These are phyloP conservation scores for Cladosporium sp. DNA, from an alignment of 2,329 filamentous ascomycete genomes.

Conservation along the genomic window DNA sequence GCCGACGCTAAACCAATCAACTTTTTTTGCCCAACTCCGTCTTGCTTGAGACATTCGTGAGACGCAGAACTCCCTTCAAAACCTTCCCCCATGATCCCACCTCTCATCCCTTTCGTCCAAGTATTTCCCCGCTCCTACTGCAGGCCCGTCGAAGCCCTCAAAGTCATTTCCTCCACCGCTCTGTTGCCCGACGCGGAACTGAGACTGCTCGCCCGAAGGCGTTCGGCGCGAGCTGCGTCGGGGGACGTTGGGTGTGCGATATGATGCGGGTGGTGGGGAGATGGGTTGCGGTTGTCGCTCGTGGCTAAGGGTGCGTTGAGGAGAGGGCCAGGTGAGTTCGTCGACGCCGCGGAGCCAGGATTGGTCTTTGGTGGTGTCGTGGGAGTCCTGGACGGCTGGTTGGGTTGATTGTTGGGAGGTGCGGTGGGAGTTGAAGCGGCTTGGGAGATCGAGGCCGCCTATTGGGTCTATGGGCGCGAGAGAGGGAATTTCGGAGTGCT, in stretches of 20 bases:
- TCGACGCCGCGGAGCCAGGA: constrained; percentile 34
- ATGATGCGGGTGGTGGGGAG: constrained; percentile 1
- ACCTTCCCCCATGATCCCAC: neutral
- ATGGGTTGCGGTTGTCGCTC: neutral
- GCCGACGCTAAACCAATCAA: constrained; percentile 6
- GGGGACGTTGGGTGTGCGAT: constrained; percentile 26
- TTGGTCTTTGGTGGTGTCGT: constrained; percentile 18
- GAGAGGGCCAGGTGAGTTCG: constrained; percentile 27
- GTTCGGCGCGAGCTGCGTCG: constrained; percentile 29
- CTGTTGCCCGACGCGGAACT: neutral
- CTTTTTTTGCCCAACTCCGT: neutral
- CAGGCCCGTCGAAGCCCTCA: constrained; percentile 28
- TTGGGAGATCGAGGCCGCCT: constrained; percentile 34
- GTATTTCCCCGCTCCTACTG: neutral
- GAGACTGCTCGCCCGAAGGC: constrained; percentile 19
- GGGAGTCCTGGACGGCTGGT: neutral
- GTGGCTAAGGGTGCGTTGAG: neutral
- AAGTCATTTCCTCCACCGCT: constrained; percentile 20
- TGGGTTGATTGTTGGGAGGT: constrained; percentile 1
- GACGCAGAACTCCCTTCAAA: neutral
- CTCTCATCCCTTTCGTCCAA: constrained; percentile 1
- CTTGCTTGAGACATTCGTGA: no score
- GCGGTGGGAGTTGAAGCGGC: constrained; percentile 32
- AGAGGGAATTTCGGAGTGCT: constrained; percentile 27
- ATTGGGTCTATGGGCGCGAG: constrained; percentile 33